Evolutionary conservation across 176 grass and related monocot genomes (phyloP).

Genomic region (Oryza meyeriana): DNA sequence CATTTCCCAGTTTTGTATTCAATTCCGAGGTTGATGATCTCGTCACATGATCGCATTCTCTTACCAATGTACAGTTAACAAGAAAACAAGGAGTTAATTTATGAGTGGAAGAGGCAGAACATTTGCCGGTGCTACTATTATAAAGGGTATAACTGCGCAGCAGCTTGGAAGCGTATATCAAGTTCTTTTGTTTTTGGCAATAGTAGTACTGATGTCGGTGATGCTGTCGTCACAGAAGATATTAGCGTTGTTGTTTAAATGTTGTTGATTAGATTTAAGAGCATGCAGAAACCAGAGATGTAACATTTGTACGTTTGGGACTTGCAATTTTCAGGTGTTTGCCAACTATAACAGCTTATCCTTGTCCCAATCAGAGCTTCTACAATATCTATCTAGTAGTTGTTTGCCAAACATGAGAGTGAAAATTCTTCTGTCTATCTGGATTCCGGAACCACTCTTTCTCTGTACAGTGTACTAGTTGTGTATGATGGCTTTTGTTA

Average conservation of each 20-base stretch:
- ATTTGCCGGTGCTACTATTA: conserved; percentile 7
- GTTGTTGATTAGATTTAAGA: conserved; percentile 11
- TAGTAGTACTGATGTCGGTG: neutral
- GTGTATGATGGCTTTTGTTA: neutral
- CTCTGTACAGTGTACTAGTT: neutral
- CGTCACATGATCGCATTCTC: conserved; percentile 43
- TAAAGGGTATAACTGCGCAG: neutral
- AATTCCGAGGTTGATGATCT: conserved; percentile 89
- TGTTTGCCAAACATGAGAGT: neutral
- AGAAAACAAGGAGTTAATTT: neutral
- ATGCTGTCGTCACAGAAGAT: neutral
- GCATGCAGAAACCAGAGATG: neutral
- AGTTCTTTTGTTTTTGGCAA: neutral
- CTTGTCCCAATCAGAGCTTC: neutral
- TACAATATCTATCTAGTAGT: neutral
- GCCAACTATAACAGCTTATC: neutral
- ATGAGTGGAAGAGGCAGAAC: conserved; percentile 2
- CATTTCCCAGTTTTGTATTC: conserved; percentile 95
- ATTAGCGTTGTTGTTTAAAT: conserved; percentile 14
- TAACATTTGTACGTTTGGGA: neutral
- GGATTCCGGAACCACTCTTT: neutral
- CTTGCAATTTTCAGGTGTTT: neutral
- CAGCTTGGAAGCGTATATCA: neutral
- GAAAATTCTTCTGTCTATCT: neutral
- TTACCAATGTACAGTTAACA: conserved; percentile 35